Percentiles rank a stretch among this genome's conserved stretches.
These are phyloP conservation scores for Cladophialophora bantiana DNA, from an alignment of 2,329 filamentous ascomycete genomes.

Conservation along the genomic window DNA sequence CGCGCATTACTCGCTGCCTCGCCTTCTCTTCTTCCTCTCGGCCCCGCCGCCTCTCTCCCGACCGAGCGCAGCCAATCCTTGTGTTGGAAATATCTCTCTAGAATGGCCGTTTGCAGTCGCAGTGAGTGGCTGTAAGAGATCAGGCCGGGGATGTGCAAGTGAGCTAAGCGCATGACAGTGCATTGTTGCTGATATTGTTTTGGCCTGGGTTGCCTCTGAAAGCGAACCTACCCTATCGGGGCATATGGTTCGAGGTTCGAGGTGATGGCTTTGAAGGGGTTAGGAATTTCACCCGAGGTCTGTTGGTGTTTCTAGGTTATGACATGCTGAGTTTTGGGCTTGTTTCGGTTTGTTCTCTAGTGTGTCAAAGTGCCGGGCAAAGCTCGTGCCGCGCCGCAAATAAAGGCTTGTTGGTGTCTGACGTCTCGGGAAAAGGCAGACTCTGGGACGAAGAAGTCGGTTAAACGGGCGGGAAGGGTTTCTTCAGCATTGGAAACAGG, in stretches of 20 bases:
- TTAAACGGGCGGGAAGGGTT: not conserved
- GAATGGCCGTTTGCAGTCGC: constrained; percentile 62
- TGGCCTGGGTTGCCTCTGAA: not conserved
- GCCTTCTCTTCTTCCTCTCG: not conserved
- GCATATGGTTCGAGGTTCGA: constrained; percentile 4
- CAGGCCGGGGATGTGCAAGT: constrained; percentile 64
- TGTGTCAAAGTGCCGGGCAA: not conserved
- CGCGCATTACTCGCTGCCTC: not conserved
- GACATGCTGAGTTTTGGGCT: not conserved
- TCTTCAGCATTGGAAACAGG: not conserved
- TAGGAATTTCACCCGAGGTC: not conserved
- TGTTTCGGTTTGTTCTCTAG: not conserved
- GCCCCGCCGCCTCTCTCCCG: not conserved
- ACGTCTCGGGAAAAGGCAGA: not conserved
- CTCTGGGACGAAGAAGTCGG: not conserved
- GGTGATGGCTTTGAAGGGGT: not conserved
- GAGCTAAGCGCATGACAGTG: constrained; percentile 43
- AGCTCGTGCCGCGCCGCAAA: not conserved
- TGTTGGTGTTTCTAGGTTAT: not conserved
- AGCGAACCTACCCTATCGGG: not conserved
- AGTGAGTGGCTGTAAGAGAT: constrained; percentile 64
- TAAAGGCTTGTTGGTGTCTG: not conserved
- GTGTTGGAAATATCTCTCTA: constrained; percentile 37
- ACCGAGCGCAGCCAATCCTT: constrained; percentile 28
- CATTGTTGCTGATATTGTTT: constrained; percentile 7